Conservation (phyloP, 345 rosid species). For the Iberis pinnata region DNA sequence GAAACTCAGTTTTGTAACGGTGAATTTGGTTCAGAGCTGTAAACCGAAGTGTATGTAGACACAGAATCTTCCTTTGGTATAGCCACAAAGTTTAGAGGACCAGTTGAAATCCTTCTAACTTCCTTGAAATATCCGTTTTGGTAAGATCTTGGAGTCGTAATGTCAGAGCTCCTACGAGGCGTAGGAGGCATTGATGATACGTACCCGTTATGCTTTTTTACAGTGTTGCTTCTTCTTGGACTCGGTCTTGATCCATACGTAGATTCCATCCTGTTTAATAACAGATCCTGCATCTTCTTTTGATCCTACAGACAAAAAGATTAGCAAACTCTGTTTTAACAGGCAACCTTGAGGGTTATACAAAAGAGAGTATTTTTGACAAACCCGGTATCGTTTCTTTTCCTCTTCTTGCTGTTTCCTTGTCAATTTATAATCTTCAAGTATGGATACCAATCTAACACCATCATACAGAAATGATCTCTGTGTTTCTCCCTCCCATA, state of each 20-base stretch:
- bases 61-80: slow-evolving; percentile 70
- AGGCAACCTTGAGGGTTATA: not conserved
- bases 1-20: slow-evolving; percentile 37
- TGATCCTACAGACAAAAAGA: slow-evolving; percentile 54
- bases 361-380: slow-evolving; percentile 43
- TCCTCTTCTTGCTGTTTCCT: slow-evolving; percentile 81
- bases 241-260: slow-evolving; percentile 91
- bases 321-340: not conserved
- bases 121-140: slow-evolving; percentile 74
- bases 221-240: slow-evolving; percentile 76
- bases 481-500: slow-evolving; percentile 77
- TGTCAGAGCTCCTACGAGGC: slow-evolving; percentile 55
- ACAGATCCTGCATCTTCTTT: slow-evolving; percentile 88
- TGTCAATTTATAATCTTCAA: slow-evolving; percentile 81
- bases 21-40: slow-evolving; percentile 69
- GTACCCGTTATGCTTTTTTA: slow-evolving; percentile 54
- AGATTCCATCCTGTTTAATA: slow-evolving; percentile 67
- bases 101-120: slow-evolving; percentile 16
- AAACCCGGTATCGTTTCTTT: slow-evolving; percentile 76
- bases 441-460: slow-evolving; percentile 70
- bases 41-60: slow-evolving; percentile 60
- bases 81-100: slow-evolving; percentile 71
- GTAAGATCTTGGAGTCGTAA: slow-evolving; percentile 68
- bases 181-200: slow-evolving; percentile 79
- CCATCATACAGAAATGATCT: slow-evolving; percentile 75